phyloP scores from a whole-genome alignment of 192 early-diverging fungal species.

The Linnemannia elongata region DNA sequence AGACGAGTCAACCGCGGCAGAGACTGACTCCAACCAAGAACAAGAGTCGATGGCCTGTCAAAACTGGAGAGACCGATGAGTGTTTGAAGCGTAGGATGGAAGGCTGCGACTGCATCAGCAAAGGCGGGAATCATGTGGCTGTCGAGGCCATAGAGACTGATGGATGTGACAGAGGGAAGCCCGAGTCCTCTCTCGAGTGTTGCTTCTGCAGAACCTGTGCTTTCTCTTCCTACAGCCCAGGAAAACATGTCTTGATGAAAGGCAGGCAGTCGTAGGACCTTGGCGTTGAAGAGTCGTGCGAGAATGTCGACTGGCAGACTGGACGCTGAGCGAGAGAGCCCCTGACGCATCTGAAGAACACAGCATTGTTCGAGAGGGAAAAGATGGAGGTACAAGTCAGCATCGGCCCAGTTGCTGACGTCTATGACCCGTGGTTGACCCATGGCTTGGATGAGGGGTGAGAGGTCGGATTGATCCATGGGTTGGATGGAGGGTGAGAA shows the following conservation, averaged over 20 bases:
- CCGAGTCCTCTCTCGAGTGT: neutral
- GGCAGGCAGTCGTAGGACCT: conserved; percentile 12
- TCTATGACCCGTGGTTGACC: conserved; percentile 17
- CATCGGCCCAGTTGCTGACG: conserved; percentile 19
- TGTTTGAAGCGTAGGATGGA: neutral
- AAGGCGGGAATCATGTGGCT: conserved; percentile 12
- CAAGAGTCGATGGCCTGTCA: neutral
- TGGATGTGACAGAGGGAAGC: neutral
- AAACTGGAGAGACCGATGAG: conserved; percentile 8
- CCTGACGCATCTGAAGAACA: conserved; percentile 16
- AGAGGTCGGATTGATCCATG: conserved; percentile 17
- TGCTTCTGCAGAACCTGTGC: neutral
- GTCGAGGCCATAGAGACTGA: conserved; percentile 15
- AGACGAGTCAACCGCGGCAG: conserved; percentile 18
- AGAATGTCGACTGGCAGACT: neutral
- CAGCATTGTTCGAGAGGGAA: conserved; percentile 20
- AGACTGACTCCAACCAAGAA: neutral
- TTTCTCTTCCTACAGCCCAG: neutral
- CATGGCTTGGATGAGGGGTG: conserved; percentile 23
- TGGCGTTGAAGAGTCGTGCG: neutral
- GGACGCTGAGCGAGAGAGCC: neutral
- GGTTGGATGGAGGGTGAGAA: conserved; percentile 11
- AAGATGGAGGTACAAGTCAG: conserved; percentile 2
- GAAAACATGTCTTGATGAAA: conserved; percentile 27
- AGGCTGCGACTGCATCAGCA: neutral